Evolutionary conservation across 345 rosid genomes (phyloP).

Genomic region (Hevea brasiliensis): DNA sequence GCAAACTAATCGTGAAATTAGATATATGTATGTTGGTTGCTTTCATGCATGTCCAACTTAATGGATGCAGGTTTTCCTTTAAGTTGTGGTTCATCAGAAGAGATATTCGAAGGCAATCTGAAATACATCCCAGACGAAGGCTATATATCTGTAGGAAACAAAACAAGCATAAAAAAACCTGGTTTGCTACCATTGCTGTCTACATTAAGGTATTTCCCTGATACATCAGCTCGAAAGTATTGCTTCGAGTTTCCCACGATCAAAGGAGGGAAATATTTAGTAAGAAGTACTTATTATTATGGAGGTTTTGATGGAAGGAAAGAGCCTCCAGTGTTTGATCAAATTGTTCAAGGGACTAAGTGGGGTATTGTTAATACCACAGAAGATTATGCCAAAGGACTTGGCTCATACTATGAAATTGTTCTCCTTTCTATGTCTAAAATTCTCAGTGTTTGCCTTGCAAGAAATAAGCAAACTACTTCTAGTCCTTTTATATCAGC

Average conservation of each 20-base stretch:
- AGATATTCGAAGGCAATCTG: slow-evolving; percentile 37
- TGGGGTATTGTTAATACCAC: slow-evolving; percentile 80
- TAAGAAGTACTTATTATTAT: slow-evolving; percentile 71
- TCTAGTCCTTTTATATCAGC: slow-evolving; percentile 78
- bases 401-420: slow-evolving; percentile 69
- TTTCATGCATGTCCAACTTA: too few species aligned
- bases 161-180: slow-evolving; percentile 41
- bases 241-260: slow-evolving; percentile 59
- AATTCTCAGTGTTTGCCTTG: slow-evolving; percentile 67
- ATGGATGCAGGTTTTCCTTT: slow-evolving; percentile 51
- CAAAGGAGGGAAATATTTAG: slow-evolving; percentile 63
- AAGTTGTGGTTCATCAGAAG: slow-evolving; percentile 55
- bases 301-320: slow-evolving; percentile 76
- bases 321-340: slow-evolving; percentile 81
- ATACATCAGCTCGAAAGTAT: slow-evolving; percentile 51
- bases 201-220: slow-evolving; percentile 72
- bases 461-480: slow-evolving; percentile 55
- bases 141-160: slow-evolving; percentile 63
- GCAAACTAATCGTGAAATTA: too few species aligned
- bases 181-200: slow-evolving; percentile 53
- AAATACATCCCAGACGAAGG: slow-evolving; percentile 62
- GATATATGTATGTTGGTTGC: too few species aligned
- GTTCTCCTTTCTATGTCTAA: slow-evolving; percentile 44
- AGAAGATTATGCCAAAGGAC: slow-evolving; percentile 68
- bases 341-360: slow-evolving; percentile 71